Conservation (phyloP, 2,329 filamentous ascomycete species). For the Claviceps sp. region DNA sequence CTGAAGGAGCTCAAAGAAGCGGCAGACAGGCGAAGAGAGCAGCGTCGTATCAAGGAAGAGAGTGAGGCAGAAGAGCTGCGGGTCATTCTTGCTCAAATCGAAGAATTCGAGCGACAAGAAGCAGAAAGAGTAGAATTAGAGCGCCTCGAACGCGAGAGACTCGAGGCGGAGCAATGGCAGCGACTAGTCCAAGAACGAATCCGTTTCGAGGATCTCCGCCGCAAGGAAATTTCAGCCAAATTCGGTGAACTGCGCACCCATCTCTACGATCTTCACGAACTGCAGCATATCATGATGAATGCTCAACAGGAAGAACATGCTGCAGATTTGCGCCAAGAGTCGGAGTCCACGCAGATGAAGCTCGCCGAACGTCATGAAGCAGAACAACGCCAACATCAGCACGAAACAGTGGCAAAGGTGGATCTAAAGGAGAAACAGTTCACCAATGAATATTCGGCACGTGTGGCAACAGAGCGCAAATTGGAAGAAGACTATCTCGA, state of each 20-base stretch:
- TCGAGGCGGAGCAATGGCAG: constrained; percentile 23
- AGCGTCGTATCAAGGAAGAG: constrained; percentile 20
- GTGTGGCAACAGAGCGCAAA: constrained; percentile 26
- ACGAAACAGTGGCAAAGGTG: constrained; percentile 16
- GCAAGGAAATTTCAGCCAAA: constrained; percentile 23
- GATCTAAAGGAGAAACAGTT: constrained; percentile 21
- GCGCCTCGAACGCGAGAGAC: constrained; percentile 23
- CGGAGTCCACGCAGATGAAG: constrained; percentile 13
- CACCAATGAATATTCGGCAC: constrained; percentile 26
- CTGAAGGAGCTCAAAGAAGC: constrained; percentile 26
- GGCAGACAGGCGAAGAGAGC: constrained; percentile 21
- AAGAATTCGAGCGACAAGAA: constrained; percentile 34
- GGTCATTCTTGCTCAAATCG: constrained; percentile 31
- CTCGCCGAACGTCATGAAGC: constrained; percentile 20
- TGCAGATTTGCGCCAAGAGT: constrained; percentile 13
- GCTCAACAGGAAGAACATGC: constrained; percentile 25
- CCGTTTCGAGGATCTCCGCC: constrained; percentile 26
- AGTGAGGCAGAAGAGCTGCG: constrained; percentile 21
- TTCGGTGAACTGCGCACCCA: constrained; percentile 23
- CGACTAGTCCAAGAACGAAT: constrained; percentile 25
- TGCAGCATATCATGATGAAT: constrained; percentile 26
- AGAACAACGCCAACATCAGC: constrained; percentile 18
- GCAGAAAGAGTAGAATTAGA: constrained; percentile 26
- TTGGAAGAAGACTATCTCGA: constrained; percentile 31
- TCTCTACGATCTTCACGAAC: constrained; percentile 27